phyloP scores from a whole-genome alignment of 2,329 filamentous ascomycete species.

The Xylariales sp. region DNA sequence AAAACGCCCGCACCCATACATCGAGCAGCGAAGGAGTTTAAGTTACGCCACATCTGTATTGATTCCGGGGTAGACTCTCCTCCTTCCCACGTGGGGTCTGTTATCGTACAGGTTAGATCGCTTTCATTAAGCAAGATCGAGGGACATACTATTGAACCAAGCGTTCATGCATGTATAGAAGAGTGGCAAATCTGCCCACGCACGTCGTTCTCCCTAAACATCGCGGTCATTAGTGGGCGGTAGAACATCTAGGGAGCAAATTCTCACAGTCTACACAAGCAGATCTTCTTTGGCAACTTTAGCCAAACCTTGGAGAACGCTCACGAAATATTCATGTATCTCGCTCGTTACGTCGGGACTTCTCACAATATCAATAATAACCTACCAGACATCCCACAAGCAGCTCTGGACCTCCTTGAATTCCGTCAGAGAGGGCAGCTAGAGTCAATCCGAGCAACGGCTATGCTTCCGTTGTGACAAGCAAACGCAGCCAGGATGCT shows the following conservation, averaged over 20 bases:
- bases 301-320: neutral
- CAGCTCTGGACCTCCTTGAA: neutral
- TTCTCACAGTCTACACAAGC: neutral
- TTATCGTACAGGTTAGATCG: neutral
- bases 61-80: neutral
- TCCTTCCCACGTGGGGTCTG: neutral
- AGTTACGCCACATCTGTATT: neutral
- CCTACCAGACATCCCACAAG: neutral
- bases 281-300: neutral
- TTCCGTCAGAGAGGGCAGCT: neutral
- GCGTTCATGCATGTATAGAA: neutral
- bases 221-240: neutral
- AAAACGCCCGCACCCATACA: neutral
- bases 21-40: neutral
- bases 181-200: neutral
- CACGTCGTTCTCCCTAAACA: neutral
- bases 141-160: neutral
- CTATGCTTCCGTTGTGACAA: neutral
- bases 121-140: neutral
- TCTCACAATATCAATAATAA: neutral
- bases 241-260: neutral
- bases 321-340: neutral
- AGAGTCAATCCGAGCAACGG: neutral
- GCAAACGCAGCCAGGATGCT: neutral
- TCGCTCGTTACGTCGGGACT: neutral